Evolutionary conservation across 306 rosid genomes (phyloP).

Genomic region (Quercus variabilis): DNA sequence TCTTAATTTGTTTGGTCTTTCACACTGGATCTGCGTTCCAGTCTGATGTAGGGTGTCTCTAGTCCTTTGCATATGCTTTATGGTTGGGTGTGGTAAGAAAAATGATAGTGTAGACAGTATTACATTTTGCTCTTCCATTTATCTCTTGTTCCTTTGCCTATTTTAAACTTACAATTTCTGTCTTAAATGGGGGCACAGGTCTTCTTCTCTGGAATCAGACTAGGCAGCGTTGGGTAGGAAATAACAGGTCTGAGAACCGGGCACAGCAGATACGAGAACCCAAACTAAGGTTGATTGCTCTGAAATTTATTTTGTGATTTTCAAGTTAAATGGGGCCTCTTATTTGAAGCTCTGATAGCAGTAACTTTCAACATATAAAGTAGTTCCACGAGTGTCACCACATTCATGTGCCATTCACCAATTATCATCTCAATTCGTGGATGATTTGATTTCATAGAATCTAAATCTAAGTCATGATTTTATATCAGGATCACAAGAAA

Average conservation of each 20-base stretch:
- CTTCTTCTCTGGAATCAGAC: slow-evolving; percentile 89
- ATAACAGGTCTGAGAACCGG: slow-evolving; percentile 43
- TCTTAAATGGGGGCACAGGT: slow-evolving; percentile 50
- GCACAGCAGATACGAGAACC: slow-evolving; percentile 66
- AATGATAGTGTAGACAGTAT: not conserved
- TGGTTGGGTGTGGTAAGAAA: not conserved
- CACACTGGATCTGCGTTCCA: not conserved
- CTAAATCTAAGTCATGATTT: not conserved
- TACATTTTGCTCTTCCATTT: not conserved
- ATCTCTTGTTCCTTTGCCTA: not conserved
- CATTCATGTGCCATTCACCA: not conserved
- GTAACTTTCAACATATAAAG: not conserved
- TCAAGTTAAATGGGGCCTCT: not conserved
- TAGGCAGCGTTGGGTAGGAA: slow-evolving; percentile 84
- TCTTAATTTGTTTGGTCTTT: not conserved
- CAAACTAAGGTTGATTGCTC: slow-evolving; percentile 58
- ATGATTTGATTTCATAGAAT: not conserved
- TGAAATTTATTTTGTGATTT: not conserved
- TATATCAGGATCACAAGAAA: not conserved
- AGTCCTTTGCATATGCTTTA: not conserved
- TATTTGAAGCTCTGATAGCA: not conserved
- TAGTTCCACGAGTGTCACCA: not conserved
- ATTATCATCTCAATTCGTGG: not conserved
- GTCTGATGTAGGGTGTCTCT: not conserved
- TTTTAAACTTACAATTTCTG: slow-evolving; percentile 9